Evolutionary conservation across 305 asterid species (phyloP).

Genomic region (Stenogyne calaminthoides): DNA sequence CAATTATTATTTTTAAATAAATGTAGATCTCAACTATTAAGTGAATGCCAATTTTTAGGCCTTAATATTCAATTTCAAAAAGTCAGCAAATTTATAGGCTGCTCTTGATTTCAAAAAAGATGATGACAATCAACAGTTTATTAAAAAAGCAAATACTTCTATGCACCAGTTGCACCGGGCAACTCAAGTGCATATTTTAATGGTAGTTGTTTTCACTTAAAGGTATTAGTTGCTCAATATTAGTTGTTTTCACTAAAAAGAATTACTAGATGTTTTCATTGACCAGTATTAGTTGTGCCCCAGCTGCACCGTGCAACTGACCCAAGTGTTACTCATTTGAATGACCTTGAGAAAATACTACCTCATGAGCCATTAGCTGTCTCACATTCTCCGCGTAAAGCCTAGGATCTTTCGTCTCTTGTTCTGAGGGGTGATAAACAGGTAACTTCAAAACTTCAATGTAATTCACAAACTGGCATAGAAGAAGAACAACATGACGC

Average conservation of each 20-base stretch:
- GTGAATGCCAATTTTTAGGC: not conserved
- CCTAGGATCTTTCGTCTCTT: slow-evolving; percentile 67
- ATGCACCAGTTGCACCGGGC: too few relatives aligned
- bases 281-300: too few relatives aligned
- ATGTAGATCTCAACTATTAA: not conserved
- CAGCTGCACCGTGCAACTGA: too few relatives aligned
- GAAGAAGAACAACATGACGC: slow-evolving; percentile 63
- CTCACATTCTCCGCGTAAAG: slow-evolving; percentile 75
- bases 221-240: too few relatives aligned
- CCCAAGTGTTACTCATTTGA: not conserved
- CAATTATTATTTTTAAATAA: not conserved
- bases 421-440: slow-evolving; percentile 64
- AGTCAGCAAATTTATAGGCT: slow-evolving; percentile 13
- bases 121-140: not conserved
- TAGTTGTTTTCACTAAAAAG: too few relatives aligned
- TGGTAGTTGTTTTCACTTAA: too few relatives aligned
- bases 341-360: slow-evolving; percentile 43
- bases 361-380: slow-evolving; percentile 74
- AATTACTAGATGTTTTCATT: too few relatives aligned
- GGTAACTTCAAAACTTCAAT: slow-evolving; percentile 62
- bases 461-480: slow-evolving; percentile 74
- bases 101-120: not conserved
- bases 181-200: too few relatives aligned
- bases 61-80: not conserved
- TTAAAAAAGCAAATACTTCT: not conserved